A percentile compares a stretch with the other conserved stretches of the same genome.
These are phyloP conservation scores for Hypoxylon sp. DNA, from an alignment of 2,329 filamentous ascomycete genomes.

Conservation along the genomic window DNA sequence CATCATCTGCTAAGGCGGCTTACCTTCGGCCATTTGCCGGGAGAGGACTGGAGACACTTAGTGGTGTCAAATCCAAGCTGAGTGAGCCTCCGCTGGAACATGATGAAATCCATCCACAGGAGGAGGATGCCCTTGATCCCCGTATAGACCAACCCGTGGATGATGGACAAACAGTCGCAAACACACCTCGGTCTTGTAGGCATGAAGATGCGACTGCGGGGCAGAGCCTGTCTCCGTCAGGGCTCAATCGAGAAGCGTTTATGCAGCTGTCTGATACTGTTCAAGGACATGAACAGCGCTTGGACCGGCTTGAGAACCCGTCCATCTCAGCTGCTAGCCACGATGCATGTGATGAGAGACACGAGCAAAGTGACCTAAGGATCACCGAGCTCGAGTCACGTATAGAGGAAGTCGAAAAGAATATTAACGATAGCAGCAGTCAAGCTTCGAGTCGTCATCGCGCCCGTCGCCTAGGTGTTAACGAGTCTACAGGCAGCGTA, in stretches of 20 bases:
- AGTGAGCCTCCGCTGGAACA: constrained; percentile 53
- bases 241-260: constrained; percentile 55
- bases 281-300: constrained; percentile 71
- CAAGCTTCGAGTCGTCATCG: constrained; percentile 54
- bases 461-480: constrained; percentile 55
- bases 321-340: constrained; percentile 76
- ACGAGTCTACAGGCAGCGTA: constrained; percentile 62
- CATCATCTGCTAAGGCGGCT: constrained; percentile 63
- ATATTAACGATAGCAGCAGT: constrained; percentile 62
- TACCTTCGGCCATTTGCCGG: constrained; percentile 69
- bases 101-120: constrained; percentile 39
- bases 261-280: constrained; percentile 66
- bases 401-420: constrained; percentile 70
- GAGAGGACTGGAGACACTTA: constrained; percentile 67
- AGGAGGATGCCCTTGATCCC: constrained; percentile 42
- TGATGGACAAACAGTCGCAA: constrained; percentile 50
- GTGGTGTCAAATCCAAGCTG: constrained; percentile 55
- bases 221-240: constrained; percentile 40
- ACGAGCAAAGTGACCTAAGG: constrained; percentile 75
- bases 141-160: constrained; percentile 46
- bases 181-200: constrained; percentile 51
- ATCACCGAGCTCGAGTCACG: constrained; percentile 77
- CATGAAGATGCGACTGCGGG: constrained; percentile 42
- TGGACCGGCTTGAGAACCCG: constrained; percentile 77
- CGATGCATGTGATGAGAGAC: constrained; percentile 76